phyloP scores from a whole-genome alignment of 495 filamentous ascomycete genomes.

The Penicillium longicatenatum region DNA sequence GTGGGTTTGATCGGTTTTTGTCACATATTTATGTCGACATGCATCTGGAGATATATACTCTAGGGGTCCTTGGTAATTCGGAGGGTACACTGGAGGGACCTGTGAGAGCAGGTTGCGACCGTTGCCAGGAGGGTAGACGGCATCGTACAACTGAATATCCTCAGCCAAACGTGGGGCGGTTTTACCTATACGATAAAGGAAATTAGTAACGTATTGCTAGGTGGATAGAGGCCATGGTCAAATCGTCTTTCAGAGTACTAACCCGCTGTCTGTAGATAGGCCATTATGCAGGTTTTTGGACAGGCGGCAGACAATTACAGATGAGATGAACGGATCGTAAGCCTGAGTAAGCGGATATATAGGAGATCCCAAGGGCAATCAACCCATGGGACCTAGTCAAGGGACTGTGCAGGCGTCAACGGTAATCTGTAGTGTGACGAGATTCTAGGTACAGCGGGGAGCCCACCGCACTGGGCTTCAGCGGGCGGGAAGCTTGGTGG shows the following conservation, averaged over 20 bases:
- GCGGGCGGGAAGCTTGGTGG: conserved; percentile 22
- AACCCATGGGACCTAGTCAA: conserved; percentile 13
- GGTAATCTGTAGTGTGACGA: conserved; percentile 11
- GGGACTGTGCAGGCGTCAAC: neutral
- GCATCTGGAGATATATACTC: conserved; percentile 41
- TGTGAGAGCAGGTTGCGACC: conserved; percentile 58
- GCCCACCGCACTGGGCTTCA: conserved; percentile 28
- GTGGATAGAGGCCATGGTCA: neutral
- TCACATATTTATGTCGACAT: conserved; percentile 59
- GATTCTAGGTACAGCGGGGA: conserved; percentile 31
- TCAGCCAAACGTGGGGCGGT: conserved; percentile 61
- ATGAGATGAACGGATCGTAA: neutral
- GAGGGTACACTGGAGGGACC: conserved; percentile 47
- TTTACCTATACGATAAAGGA: conserved; percentile 49
- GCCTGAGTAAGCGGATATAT: neutral
- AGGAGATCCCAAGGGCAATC: conserved; percentile 12
- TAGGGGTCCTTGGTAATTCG: conserved; percentile 28
- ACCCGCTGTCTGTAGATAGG: conserved; percentile 35
- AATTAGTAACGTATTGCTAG: conserved; percentile 7
- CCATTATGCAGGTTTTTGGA: conserved; percentile 1
- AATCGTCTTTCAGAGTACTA: conserved; percentile 12
- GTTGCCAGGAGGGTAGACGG: conserved; percentile 44
- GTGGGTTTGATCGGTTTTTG: conserved; percentile 54
- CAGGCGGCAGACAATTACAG: neutral
- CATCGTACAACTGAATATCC: conserved; percentile 60